These are phyloP conservation scores for Linnemannia zychae DNA, from an alignment of 192 early-diverging fungal genomes.

Conservation along the genomic window DNA sequence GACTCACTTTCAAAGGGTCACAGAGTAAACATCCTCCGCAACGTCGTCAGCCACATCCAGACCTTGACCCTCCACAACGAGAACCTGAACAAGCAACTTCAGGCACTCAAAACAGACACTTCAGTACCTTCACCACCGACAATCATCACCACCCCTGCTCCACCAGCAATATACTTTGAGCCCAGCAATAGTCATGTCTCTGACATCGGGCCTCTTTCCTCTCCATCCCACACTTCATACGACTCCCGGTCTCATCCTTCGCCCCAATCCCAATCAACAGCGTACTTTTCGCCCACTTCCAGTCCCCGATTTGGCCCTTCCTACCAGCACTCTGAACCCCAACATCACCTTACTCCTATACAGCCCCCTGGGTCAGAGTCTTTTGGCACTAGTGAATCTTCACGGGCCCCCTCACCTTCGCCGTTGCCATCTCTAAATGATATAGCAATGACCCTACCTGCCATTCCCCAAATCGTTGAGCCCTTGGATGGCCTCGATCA, in stretches of 20 bases:
- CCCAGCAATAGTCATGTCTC: slow-evolving; percentile 7
- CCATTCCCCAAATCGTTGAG: slow-evolving; percentile 45
- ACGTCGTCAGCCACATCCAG: slow-evolving; percentile 68
- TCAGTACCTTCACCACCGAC: slow-evolving; percentile 26
- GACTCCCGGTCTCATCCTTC: slow-evolving; percentile 25
- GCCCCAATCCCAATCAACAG: slow-evolving; percentile 33
- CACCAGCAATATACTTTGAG: slow-evolving; percentile 9
- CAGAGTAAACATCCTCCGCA: slow-evolving; percentile 60
- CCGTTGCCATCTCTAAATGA: slow-evolving; percentile 19
- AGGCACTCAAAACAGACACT: slow-evolving; percentile 18
- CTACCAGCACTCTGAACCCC: background rate
- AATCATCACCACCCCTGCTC: slow-evolving; percentile 34
- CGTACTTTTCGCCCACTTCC: slow-evolving; percentile 16
- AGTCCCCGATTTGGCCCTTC: background rate
- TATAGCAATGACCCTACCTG: slow-evolving; percentile 11
- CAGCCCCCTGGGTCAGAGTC: background rate
- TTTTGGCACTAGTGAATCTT: background rate
- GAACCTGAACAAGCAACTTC: slow-evolving; percentile 45
- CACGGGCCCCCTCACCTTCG: slow-evolving; percentile 10
- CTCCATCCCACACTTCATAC: slow-evolving; percentile 19
- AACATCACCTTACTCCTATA: background rate
- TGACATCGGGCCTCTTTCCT: background rate
- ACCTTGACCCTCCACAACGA: slow-evolving; percentile 70
- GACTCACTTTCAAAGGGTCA: slow-evolving; percentile 60
- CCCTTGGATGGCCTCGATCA: slow-evolving; percentile 11